Conservation (phyloP, 2,329 filamentous ascomycete genomes). For the Camillea tinctor region DNA sequence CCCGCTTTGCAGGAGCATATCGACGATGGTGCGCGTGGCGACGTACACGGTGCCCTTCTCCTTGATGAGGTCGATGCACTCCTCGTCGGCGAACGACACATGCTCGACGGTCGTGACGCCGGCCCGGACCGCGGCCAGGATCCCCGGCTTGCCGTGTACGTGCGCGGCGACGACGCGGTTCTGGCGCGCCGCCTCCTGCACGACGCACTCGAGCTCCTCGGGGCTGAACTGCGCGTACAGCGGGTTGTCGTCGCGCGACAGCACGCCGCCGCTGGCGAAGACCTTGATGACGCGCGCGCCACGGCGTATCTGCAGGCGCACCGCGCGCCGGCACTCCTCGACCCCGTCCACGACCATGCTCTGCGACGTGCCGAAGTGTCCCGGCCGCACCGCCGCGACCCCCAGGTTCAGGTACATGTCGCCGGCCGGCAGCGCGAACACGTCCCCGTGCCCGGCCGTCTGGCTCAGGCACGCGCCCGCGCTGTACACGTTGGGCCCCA, state of each 20-base stretch:
- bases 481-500: constrained; percentile 35
- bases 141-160: constrained; percentile 41
- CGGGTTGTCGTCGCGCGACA: constrained; percentile 40
- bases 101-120: constrained; percentile 41
- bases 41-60: constrained; percentile 37
- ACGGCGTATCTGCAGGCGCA: constrained; percentile 40
- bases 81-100: constrained; percentile 40
- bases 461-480: constrained; percentile 35
- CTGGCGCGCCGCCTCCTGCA: constrained; percentile 38
- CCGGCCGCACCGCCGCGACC: constrained; percentile 29
- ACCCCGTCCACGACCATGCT: constrained; percentile 37
- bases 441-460: constrained; percentile 36
- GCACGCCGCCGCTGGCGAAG: constrained; percentile 39
- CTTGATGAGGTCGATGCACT: constrained; percentile 40
- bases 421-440: constrained; percentile 34
- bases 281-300: constrained; percentile 42
- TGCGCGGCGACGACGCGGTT: constrained; percentile 39
- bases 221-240: constrained; percentile 39
- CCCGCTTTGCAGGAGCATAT: constrained; percentile 31
- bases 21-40: constrained; percentile 38
- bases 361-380: constrained; percentile 31
- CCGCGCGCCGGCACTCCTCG: constrained; percentile 40
- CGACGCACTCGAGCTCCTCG: constrained; percentile 38
- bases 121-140: constrained; percentile 37
- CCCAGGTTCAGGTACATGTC: constrained; percentile 36